Evolutionary conservation across 2,329 filamentous ascomycete genomes (phyloP).

Genomic region (Colletotrichum endophyticum): DNA sequence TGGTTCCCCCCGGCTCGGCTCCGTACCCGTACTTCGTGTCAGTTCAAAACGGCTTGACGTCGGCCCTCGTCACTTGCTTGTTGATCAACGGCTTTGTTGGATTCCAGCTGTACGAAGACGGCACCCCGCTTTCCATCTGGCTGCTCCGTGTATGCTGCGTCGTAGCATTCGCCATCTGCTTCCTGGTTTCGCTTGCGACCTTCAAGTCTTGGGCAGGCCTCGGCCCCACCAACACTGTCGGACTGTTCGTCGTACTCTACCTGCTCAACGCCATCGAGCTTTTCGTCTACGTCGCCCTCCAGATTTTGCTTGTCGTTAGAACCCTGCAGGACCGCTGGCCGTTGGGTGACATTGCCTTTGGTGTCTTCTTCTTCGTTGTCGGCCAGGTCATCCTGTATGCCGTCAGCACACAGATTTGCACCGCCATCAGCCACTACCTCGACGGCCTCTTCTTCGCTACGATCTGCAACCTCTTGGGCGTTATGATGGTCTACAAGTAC

Average conservation of each 20-base stretch:
- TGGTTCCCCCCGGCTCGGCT: slow-evolving; percentile 80
- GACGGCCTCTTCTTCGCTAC: slow-evolving; percentile 96
- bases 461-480: slow-evolving; percentile 87
- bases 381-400: slow-evolving; percentile 94
- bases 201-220: slow-evolving; percentile 93
- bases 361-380: slow-evolving; percentile 86
- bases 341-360: slow-evolving; percentile 88
- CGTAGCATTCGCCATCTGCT: slow-evolving; percentile 84
- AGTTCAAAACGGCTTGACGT: slow-evolving; percentile 82
- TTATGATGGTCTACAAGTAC: slow-evolving; percentile 99
- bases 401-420: slow-evolving; percentile 85
- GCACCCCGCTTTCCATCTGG: slow-evolving; percentile 93
- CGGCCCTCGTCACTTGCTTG: slow-evolving; percentile 85
- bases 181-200: slow-evolving; percentile 86
- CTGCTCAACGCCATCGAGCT: slow-evolving; percentile 88
- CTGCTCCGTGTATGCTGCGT: slow-evolving; percentile 80
- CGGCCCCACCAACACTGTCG: slow-evolving; percentile 82
- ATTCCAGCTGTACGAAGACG: slow-evolving; percentile 98
- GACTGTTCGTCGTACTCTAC: slow-evolving; percentile 91
- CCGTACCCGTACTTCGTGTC: slow-evolving; percentile 93
- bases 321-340: slow-evolving; percentile 97
- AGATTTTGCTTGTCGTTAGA: slow-evolving; percentile 84
- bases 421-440: slow-evolving; percentile 85
- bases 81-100: slow-evolving; percentile 98
- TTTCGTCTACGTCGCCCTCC: slow-evolving; percentile 84